Conservation (phyloP, 2,329 filamentous ascomycete species). For the Amauroascus verrucosus region DNA sequence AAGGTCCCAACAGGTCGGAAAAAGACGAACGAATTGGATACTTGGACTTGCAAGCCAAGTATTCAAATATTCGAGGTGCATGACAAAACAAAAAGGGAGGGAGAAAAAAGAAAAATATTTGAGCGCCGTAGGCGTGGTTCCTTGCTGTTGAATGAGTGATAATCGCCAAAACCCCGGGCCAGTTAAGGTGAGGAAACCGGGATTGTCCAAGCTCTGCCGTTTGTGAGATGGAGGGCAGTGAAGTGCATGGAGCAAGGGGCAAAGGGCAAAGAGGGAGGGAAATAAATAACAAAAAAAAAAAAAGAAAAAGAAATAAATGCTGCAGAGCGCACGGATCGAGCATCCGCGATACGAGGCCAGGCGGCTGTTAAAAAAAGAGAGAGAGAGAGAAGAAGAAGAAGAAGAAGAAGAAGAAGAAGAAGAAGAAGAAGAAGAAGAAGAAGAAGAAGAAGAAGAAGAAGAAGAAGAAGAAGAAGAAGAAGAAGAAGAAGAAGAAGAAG, state of each 20-base stretch:
- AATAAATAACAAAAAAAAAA: neutral
- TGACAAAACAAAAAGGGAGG: too few species aligned
- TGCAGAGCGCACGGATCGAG: neutral
- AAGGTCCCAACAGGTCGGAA: too few species aligned
- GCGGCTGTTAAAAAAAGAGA: neutral
- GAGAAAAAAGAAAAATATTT: neutral
- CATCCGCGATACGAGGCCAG: neutral
- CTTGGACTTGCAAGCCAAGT: neutral
- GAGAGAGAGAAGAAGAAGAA: neutral
- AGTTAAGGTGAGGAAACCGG: neutral
- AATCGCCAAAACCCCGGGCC: neutral
- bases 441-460: too few species aligned
- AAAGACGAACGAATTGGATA: too few species aligned
- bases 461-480: too few species aligned
- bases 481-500: too few species aligned
- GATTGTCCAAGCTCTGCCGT: neutral
- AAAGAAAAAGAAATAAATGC: neutral
- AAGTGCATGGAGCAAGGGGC: neutral
- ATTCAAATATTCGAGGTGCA: neutral
- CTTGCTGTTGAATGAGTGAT: neutral
- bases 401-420: neutral
- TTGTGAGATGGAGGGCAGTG: neutral
- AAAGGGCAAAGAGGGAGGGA: neutral
- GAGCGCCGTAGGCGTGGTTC: neutral
- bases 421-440: too few species aligned